A percentile compares a stretch with the other conserved stretches of the same genome.
These are phyloP conservation scores for Dioscorea zingiberensis DNA, from an alignment of 106 monocot species.

Conservation along the genomic window DNA sequence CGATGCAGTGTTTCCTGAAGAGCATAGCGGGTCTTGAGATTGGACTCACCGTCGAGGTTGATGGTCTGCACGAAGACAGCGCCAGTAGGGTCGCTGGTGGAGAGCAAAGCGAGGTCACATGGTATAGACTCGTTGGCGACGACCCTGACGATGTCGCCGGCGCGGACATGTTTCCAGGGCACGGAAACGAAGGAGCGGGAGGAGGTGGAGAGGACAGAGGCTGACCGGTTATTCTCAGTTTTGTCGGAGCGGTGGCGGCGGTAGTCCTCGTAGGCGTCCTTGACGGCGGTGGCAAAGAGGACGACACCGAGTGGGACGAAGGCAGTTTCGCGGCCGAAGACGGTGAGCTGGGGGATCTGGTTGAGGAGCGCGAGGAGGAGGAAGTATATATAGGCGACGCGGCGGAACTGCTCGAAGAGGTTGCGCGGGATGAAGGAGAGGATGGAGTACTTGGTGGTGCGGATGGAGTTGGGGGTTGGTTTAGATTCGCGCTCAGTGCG, in stretches of 20 bases:
- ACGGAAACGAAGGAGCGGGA: constrained; percentile 28
- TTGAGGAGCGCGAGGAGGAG: constrained; percentile 56
- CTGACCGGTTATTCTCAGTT: constrained; percentile 58
- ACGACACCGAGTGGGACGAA: constrained; percentile 72
- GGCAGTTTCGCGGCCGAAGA: constrained; percentile 42
- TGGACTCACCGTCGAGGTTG: constrained; percentile 74
- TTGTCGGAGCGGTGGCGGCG: constrained; percentile 65
- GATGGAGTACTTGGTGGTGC: constrained; percentile 50
- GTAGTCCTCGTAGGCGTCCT: constrained; percentile 84
- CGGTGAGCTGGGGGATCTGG: constrained; percentile 52
- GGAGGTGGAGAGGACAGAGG: constrained; percentile 22
- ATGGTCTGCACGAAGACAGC: constrained; percentile 64
- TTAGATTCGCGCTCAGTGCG: background rate
- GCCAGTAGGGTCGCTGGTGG: constrained; percentile 58
- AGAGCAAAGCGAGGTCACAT: constrained; percentile 56
- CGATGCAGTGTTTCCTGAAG: constrained; percentile 39
- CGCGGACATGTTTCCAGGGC: constrained; percentile 56
- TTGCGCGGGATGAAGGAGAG: constrained; percentile 69
- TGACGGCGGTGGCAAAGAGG: constrained; percentile 65
- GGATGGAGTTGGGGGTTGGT: constrained; percentile 34
- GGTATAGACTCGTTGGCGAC: constrained; percentile 52
- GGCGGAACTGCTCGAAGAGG: constrained; percentile 87
- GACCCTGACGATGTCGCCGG: constrained; percentile 58
- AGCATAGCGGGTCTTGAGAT: constrained; percentile 67
- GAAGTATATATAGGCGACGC: constrained; percentile 73